Conservation (phyloP, 2,329 filamentous ascomycete genomes). For the Trichoderma sp. region DNA sequence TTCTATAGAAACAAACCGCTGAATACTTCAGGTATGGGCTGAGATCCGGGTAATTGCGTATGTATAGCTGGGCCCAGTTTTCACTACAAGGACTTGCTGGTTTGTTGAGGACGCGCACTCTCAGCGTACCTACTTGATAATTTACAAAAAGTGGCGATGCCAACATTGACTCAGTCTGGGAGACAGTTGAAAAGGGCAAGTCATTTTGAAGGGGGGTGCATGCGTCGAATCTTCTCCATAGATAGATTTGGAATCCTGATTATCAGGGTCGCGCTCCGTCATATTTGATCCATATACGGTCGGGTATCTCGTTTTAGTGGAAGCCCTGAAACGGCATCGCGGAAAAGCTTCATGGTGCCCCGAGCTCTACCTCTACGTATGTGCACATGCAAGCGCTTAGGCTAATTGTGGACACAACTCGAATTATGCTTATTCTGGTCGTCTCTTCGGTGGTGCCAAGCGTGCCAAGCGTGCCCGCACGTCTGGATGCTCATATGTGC, state of each 20-base stretch:
- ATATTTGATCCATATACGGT: background rate
- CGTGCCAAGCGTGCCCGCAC: background rate
- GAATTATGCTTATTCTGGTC: background rate
- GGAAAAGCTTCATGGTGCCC: background rate
- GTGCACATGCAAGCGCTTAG: background rate
- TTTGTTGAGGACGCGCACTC: background rate
- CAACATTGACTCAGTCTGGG: background rate
- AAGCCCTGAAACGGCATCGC: background rate
- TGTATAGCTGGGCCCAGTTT: background rate
- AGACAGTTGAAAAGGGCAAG: no score
- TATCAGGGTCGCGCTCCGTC: background rate
- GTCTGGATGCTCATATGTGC: background rate
- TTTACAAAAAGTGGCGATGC: background rate
- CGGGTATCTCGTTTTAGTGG: background rate
- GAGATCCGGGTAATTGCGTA: background rate
- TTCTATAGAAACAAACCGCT: slow-evolving; percentile 1
- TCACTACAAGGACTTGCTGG: background rate
- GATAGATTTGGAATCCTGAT: background rate
- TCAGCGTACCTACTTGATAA: background rate
- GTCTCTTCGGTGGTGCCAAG: background rate
- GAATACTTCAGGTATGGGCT: background rate
- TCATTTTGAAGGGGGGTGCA: background rate
- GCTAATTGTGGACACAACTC: background rate
- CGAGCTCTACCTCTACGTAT: background rate
- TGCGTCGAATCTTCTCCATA: background rate